These are phyloP conservation scores for Penicillium sp. DNA, from an alignment of 2,329 filamentous ascomycete genomes.

Conservation along the genomic window DNA sequence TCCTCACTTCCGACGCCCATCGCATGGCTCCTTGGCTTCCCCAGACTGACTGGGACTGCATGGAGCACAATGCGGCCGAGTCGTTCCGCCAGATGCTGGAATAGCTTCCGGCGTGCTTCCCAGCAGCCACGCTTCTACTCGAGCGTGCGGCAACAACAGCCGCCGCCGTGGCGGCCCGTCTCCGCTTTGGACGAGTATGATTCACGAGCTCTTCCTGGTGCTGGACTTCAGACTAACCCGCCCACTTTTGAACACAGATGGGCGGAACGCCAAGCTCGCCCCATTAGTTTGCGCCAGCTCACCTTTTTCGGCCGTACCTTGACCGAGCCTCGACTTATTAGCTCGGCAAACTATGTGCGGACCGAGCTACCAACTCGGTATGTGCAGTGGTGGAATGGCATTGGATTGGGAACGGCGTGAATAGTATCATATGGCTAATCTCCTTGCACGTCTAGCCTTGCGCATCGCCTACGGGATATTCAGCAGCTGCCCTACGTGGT, in stretches of 20 bases:
- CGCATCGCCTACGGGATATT: conserved; percentile 94
- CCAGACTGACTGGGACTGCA: conserved; percentile 24
- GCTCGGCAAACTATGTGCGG: conserved; percentile 95
- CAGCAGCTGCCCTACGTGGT: conserved; percentile 95
- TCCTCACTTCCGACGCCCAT: conserved; percentile 4
- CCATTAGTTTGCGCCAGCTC: conserved; percentile 94
- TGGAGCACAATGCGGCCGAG: conserved; percentile 40
- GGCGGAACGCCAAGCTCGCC: conserved; percentile 87
- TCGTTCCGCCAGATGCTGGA: conserved; percentile 39
- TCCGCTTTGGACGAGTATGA: conserved; percentile 62
- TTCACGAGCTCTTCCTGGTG: conserved; percentile 9
- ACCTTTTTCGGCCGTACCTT: conserved; percentile 96
- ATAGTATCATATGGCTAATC: neutral
- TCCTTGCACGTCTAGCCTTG: conserved; percentile 60
- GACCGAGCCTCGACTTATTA: conserved; percentile 84
- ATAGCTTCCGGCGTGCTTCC: conserved; percentile 26
- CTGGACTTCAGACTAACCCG: conserved; percentile 1
- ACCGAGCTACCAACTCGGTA: conserved; percentile 87
- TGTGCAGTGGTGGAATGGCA: conserved; percentile 16
- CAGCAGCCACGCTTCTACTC: conserved; percentile 31
- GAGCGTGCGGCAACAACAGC: conserved; percentile 25
- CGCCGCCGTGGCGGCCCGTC: conserved; percentile 61
- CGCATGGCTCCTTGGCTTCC: conserved; percentile 4
- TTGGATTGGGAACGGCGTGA: too few species aligned
- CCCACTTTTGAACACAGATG: conserved; percentile 62